phyloP scores from a whole-genome alignment of 768 basidiomycete genomes.

The Sarcodon sp. region DNA sequence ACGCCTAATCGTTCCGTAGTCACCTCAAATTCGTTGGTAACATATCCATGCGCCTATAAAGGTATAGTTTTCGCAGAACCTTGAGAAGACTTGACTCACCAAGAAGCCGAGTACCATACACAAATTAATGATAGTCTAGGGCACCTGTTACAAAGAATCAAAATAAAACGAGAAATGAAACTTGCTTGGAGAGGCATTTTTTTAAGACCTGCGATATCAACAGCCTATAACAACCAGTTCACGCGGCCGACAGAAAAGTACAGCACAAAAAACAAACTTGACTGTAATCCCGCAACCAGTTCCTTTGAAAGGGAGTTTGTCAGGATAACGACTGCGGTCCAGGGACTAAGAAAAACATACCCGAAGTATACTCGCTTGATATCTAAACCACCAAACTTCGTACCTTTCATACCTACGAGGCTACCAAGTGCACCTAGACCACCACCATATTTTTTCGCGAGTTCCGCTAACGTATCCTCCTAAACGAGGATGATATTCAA shows the following conservation, averaged over 20 bases:
- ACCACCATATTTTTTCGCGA: conserved; percentile 43
- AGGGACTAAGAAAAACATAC: conserved; percentile 21
- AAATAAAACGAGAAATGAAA: neutral
- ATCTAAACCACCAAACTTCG: conserved; percentile 70
- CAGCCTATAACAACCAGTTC: conserved; percentile 35
- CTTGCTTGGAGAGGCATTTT: conserved; percentile 50
- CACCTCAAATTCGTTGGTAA: conserved; percentile 77
- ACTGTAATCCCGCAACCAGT: conserved; percentile 86
- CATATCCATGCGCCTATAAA: conserved; percentile 62
- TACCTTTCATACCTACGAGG: conserved; percentile 37
- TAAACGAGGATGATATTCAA: conserved; percentile 16
- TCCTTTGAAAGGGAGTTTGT: conserved; percentile 25
- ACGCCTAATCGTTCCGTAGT: conserved; percentile 71
- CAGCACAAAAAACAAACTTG: conserved; percentile 26
- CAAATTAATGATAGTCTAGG: conserved; percentile 74
- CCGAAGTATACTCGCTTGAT: conserved; percentile 79
- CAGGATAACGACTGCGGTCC: neutral
- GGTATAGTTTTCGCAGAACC: neutral
- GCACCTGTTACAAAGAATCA: neutral
- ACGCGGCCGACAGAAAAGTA: neutral
- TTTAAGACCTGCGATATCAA: conserved; percentile 72
- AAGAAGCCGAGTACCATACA: conserved; percentile 88
- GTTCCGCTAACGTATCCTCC: conserved; percentile 58
- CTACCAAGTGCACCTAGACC: conserved; percentile 41
- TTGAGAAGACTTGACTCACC: conserved; percentile 25